Evolutionary conservation across 441 rosid species (phyloP).

Genomic region (Eutrema salsugineum): DNA sequence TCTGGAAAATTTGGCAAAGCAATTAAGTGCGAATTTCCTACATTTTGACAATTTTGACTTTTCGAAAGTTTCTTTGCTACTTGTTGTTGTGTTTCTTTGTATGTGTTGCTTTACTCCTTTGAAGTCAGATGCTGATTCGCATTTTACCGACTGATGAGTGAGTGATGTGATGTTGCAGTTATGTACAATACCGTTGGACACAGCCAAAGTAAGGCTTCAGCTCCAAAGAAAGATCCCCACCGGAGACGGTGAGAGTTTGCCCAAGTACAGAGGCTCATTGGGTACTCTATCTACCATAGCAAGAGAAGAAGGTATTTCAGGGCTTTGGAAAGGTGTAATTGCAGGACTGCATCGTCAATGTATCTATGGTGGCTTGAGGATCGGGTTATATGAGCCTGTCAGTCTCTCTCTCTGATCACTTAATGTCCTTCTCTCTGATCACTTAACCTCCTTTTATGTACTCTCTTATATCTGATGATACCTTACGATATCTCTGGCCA

Average conservation of each 20-base stretch:
- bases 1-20: background rate
- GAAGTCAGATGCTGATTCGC: background rate
- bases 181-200: constrained; percentile 67
- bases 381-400: constrained; percentile 71
- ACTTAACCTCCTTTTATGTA: background rate
- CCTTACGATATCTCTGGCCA: constrained; percentile 32
- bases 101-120: background rate
- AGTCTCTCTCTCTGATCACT: constrained; percentile 32
- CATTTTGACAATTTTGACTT: background rate
- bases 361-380: constrained; percentile 66
- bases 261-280: constrained; percentile 55
- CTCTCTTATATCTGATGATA: background rate
- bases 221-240: constrained; percentile 52
- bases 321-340: constrained; percentile 67
- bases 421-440: background rate
- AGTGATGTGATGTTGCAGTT: constrained; percentile 37
- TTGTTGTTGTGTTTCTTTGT: background rate
- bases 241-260: constrained; percentile 40
- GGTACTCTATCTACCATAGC: constrained; percentile 60
- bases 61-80: background rate
- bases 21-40: background rate
- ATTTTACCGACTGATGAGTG: background rate
- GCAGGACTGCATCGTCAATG: constrained; percentile 75
- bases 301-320: constrained; percentile 58
- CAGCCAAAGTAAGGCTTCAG: constrained; percentile 78